Conservation (phyloP, 345 rosid species). For the Bruguiera parviflora region DNA sequence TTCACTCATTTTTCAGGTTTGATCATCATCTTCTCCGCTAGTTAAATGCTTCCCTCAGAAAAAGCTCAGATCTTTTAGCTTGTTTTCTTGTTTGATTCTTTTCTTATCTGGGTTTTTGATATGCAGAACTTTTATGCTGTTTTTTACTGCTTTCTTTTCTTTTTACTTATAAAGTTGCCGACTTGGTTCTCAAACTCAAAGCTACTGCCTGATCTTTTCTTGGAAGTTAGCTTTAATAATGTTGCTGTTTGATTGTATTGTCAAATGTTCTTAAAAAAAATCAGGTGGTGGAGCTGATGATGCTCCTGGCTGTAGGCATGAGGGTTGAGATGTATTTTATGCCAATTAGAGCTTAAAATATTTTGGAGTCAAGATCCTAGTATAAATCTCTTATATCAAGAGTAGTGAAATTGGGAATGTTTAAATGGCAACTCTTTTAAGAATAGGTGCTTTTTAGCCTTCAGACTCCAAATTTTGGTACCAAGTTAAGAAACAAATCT, state of each 20-base stretch:
- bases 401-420: neutral
- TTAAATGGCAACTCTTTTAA: neutral
- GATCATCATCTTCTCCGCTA: constrained; percentile 7
- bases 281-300: too few relatives aligned
- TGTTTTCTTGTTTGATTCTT: neutral
- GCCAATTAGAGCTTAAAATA: neutral
- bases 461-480: constrained; percentile 13
- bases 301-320: neutral
- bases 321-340: neutral
- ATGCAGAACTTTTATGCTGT: neutral
- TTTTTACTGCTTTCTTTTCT: neutral
- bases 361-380: neutral
- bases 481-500: neutral
- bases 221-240: neutral
- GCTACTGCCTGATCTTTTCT: neutral
- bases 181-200: neutral
- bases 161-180: neutral
- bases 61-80: constrained; percentile 3
- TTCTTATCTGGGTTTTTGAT: neutral
- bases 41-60: neutral
- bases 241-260: neutral
- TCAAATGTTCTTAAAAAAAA: neutral
- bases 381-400: neutral
- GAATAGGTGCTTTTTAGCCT: neutral
- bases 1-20: constrained; percentile 17